These are phyloP conservation scores for Plasmodium inui DNA, from an alignment of 169 alveolate species.

Conservation along the genomic window DNA sequence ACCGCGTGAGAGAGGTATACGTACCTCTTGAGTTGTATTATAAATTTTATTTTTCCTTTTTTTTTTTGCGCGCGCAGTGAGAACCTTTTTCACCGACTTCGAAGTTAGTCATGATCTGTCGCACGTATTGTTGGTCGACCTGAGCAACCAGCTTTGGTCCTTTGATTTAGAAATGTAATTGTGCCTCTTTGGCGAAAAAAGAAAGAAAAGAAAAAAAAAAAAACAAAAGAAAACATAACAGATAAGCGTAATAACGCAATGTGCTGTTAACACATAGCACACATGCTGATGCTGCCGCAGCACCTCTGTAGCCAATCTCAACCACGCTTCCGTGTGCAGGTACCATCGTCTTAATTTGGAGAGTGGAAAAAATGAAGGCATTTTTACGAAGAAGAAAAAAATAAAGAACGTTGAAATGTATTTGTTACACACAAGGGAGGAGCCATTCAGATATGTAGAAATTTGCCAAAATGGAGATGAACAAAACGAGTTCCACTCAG, in stretches of 20 bases:
- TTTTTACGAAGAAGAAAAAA: background rate
- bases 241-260: background rate
- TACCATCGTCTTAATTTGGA: background rate
- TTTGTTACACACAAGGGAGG: background rate
- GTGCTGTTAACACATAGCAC: background rate
- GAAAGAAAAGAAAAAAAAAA: no score
- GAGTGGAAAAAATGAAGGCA: background rate
- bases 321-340: background rate
- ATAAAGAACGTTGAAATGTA: constrained; percentile 38
- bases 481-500: background rate
- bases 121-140: constrained; percentile 14
- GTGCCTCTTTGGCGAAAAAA: background rate
- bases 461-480: background rate
- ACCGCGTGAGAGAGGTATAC: background rate
- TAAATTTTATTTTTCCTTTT: constrained; percentile 4
- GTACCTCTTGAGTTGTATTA: background rate
- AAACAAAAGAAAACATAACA: background rate
- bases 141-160: constrained; percentile 39
- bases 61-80: constrained; percentile 21
- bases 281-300: background rate
- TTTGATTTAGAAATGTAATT: constrained; percentile 30
- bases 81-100: constrained; percentile 26
- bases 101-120: constrained; percentile 37
- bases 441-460: background rate
- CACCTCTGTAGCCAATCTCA: background rate